Evolutionary conservation across 2,329 filamentous ascomycete genomes (phyloP).

Genomic region (Stagonosporopsis cucurbitacearum): DNA sequence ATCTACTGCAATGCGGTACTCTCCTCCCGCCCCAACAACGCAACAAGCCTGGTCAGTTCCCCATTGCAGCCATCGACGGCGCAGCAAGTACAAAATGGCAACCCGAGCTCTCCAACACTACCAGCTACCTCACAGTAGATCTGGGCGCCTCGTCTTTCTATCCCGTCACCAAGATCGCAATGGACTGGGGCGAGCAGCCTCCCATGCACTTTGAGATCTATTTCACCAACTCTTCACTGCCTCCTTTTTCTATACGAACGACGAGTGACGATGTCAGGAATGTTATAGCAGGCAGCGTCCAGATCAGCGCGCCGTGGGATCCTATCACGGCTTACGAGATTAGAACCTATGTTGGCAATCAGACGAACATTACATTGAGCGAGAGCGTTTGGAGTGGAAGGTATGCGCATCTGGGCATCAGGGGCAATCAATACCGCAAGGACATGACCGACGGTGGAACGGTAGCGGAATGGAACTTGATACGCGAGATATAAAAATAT

Average conservation of each 20-base stretch:
- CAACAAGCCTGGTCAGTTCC: slow-evolving; percentile 69
- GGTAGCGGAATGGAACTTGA: slow-evolving; percentile 60
- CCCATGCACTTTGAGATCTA: slow-evolving; percentile 61
- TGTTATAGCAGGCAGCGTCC: slow-evolving; percentile 34
- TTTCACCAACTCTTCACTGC: slow-evolving; percentile 59
- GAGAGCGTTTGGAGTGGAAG: slow-evolving; percentile 51
- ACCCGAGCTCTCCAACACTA: slow-evolving; percentile 58
- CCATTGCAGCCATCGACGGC: slow-evolving; percentile 70
- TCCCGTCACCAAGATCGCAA: slow-evolving; percentile 58
- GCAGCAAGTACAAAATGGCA: slow-evolving; percentile 72
- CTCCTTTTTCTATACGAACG: slow-evolving; percentile 22
- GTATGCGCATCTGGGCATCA: slow-evolving; percentile 57
- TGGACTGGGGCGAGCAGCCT: slow-evolving; percentile 67
- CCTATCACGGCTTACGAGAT: slow-evolving; percentile 45
- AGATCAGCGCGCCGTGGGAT: slow-evolving; percentile 53
- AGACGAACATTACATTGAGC: slow-evolving; percentile 53
- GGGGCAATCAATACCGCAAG: slow-evolving; percentile 53
- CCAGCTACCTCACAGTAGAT: slow-evolving; percentile 64
- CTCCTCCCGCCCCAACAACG: slow-evolving; percentile 51
- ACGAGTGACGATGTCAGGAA: slow-evolving; percentile 20
- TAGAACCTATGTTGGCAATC: slow-evolving; percentile 52
- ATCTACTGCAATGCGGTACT: slow-evolving; percentile 70
- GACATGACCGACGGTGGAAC: slow-evolving; percentile 54
- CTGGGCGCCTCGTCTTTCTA: slow-evolving; percentile 48
- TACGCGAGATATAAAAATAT: slow-evolving; percentile 22